Conservation (phyloP, 2,329 filamentous ascomycete genomes). For the Didymella sp. region DNA sequence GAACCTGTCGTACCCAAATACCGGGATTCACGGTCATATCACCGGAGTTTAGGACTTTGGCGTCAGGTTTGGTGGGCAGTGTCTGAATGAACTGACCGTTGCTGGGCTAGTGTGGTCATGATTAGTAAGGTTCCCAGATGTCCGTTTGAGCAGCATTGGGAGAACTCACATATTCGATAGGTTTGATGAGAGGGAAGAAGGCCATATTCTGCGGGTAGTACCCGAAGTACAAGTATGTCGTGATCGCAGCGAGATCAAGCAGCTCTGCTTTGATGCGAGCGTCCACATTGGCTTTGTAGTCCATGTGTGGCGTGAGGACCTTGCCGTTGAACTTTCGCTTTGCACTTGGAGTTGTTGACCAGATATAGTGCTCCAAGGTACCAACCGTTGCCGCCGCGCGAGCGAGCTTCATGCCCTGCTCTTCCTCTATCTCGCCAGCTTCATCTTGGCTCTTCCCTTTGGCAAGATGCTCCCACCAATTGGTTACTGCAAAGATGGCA, state of each 20-base stretch:
- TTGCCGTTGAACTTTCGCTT: constrained; percentile 44
- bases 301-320: constrained; percentile 51
- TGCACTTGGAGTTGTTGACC: constrained; percentile 54
- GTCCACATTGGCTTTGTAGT: constrained; percentile 54
- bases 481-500: constrained; percentile 51
- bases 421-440: constrained; percentile 49
- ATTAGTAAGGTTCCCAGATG: neutral
- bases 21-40: constrained; percentile 39
- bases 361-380: constrained; percentile 55
- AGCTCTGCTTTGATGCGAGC: constrained; percentile 50
- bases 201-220: constrained; percentile 44
- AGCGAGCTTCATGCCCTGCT: constrained; percentile 54
- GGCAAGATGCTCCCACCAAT: constrained; percentile 51
- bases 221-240: constrained; percentile 39
- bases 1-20: constrained; percentile 40
- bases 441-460: constrained; percentile 40
- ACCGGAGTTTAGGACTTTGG: constrained; percentile 34
- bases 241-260: constrained; percentile 35
- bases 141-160: neutral
- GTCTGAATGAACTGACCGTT: constrained; percentile 23
- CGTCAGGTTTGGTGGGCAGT: constrained; percentile 34
- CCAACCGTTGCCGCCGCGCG: constrained; percentile 49
- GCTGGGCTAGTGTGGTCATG: neutral
- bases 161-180: constrained; percentile 30
- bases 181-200: constrained; percentile 36